Conservation (phyloP, 495 filamentous ascomycete genomes). For the Evernia prunastri region DNA sequence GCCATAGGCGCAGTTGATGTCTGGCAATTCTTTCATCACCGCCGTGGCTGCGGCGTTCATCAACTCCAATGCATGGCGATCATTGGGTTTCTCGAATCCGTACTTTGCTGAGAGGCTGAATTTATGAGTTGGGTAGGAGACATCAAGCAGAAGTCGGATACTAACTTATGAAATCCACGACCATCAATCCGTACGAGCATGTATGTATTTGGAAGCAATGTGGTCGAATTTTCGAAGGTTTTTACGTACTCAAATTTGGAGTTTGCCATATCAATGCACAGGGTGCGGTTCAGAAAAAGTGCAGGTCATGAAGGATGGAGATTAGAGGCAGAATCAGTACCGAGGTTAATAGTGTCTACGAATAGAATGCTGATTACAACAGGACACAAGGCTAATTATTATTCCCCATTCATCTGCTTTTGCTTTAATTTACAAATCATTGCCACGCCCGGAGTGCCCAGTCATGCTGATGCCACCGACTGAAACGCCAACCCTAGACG, state of each 20-base stretch:
- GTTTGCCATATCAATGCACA: conserved; percentile 49
- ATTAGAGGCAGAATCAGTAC: background rate
- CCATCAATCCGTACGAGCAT: conserved; percentile 90
- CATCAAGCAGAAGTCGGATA: background rate
- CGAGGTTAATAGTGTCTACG: background rate
- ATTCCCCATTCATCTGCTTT: background rate
- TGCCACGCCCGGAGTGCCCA: background rate
- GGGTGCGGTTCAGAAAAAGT: background rate
- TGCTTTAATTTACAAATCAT: conserved; percentile 1
- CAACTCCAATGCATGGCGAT: conserved; percentile 75
- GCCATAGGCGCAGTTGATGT: conserved; percentile 82
- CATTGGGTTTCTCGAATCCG: conserved; percentile 85
- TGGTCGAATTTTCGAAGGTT: conserved; percentile 73
- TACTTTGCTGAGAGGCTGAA: conserved; percentile 72
- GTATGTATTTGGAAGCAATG: conserved; percentile 83
- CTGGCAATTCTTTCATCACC: conserved; percentile 76
- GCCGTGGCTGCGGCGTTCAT: conserved; percentile 88
- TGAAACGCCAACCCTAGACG: conserved; percentile 2
- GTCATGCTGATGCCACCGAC: background rate
- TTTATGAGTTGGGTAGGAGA: background rate
- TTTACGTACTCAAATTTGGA: conserved; percentile 91
- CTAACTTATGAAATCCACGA: conserved; percentile 82
- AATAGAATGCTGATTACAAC: conserved; percentile 6
- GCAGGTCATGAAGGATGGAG: background rate
- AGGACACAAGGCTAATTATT: background rate